Percentiles rank a stretch among this genome's conserved stretches.
These are phyloP conservation scores for Solanum aculeatissimum DNA, from an alignment of 305 asterid genomes.

Conservation along the genomic window DNA sequence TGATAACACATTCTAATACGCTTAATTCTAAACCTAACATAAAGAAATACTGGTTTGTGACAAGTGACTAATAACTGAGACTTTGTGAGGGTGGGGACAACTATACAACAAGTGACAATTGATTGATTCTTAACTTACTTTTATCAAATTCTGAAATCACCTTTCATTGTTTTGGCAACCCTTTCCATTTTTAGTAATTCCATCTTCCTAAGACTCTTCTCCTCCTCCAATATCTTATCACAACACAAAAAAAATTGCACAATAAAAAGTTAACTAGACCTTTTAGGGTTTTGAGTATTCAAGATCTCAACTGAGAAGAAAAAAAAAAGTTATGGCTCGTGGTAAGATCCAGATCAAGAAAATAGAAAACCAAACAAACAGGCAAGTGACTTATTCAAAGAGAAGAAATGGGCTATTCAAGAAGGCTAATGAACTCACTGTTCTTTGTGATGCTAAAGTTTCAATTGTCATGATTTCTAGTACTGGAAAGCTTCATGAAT, in stretches of 20 bases:
- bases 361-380: slow-evolving; percentile 86
- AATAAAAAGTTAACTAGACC: background rate
- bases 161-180: slow-evolving; percentile 31
- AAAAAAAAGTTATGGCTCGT: slow-evolving; percentile 47
- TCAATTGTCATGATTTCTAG: slow-evolving; percentile 75
- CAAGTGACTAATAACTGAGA: slow-evolving; percentile 2
- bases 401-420: slow-evolving; percentile 89
- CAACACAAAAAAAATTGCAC: background rate
- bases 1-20: background rate
- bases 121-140: slow-evolving; percentile 39
- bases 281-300: background rate
- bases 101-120: background rate
- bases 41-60: background rate
- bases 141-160: slow-evolving; percentile 31
- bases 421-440: slow-evolving; percentile 88
- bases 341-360: slow-evolving; percentile 97
- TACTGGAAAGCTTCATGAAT: slow-evolving; percentile 87
- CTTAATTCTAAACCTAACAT: background rate
- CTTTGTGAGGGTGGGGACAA: background rate
- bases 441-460: slow-evolving; percentile 84
- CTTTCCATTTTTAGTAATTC: slow-evolving; percentile 23
- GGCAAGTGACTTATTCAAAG: slow-evolving; percentile 92
- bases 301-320: background rate
- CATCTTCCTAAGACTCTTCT: slow-evolving; percentile 1
- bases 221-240: slow-evolving; percentile 12